A percentile compares a stretch with the other conserved stretches of the same genome.
Evolutionary conservation across 768 basidiomycete species (phyloP).

Genomic region (Lactifluus subvellereus): DNA sequence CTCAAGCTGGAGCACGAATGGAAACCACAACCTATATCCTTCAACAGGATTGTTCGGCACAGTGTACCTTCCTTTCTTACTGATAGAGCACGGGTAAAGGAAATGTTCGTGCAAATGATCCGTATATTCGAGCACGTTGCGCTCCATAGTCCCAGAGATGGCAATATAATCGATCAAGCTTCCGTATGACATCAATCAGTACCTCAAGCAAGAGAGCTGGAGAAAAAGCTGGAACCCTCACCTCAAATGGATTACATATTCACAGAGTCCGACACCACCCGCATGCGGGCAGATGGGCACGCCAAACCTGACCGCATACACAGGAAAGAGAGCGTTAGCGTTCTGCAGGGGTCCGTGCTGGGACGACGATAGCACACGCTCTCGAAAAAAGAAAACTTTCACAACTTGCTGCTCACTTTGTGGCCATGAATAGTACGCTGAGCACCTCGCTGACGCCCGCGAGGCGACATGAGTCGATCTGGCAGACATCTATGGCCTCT

Average conservation of each 20-base stretch:
- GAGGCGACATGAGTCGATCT: conserved; percentile 91
- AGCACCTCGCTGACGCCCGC: conserved; percentile 95
- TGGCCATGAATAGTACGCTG: conserved; percentile 82
- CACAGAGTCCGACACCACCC: conserved; percentile 89
- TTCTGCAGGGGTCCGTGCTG: neutral
- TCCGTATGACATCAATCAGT: conserved; percentile 4
- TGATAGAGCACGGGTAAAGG: conserved; percentile 82
- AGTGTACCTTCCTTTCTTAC: conserved; percentile 75
- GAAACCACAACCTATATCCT: conserved; percentile 60
- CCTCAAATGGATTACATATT: conserved; percentile 85
- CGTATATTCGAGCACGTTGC: conserved; percentile 87
- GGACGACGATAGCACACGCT: neutral
- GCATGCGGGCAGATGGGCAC: conserved; percentile 90
- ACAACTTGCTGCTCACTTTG: conserved; percentile 45
- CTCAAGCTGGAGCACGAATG: neutral
- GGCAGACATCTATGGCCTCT: conserved; percentile 90
- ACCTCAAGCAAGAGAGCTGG: neutral
- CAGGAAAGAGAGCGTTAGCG: neutral
- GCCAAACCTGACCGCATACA: conserved; percentile 52
- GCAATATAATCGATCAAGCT: conserved; percentile 91
- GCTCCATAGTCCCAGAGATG: conserved; percentile 87
- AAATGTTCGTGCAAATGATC: conserved; percentile 96
- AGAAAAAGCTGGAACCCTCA: conserved; percentile 21
- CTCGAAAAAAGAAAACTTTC: neutral
- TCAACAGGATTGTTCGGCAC: conserved; percentile 70